Conservation (phyloP, 257 asterid genomes). For the Pogostemon cablin region DNA sequence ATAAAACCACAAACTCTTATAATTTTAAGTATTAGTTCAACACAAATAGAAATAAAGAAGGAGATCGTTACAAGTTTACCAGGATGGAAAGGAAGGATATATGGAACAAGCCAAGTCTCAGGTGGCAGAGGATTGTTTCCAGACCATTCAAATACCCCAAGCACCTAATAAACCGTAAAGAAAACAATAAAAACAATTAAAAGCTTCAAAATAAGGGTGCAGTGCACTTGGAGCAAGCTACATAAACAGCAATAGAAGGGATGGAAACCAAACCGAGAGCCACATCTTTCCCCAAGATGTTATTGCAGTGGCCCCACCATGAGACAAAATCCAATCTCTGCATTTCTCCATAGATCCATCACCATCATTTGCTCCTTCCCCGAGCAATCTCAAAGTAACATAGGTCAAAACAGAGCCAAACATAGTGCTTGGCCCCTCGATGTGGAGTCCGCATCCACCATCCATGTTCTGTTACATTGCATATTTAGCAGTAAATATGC, state of each 20-base stretch:
- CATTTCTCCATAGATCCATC: slow-evolving; percentile 97
- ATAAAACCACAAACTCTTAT: no score
- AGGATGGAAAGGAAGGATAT: slow-evolving; percentile 88
- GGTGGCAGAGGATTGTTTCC: slow-evolving; percentile 99
- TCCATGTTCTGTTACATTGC: slow-evolving; percentile 68
- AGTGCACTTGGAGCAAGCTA: slow-evolving; percentile 1
- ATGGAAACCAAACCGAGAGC: slow-evolving; percentile 70
- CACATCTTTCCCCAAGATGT: slow-evolving; percentile 99
- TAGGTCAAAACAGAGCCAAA: slow-evolving; percentile 92
- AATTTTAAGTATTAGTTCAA: slow-evolving; percentile 14
- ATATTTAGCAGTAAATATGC: slow-evolving; percentile 20
- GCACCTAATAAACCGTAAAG: slow-evolving; percentile 53
- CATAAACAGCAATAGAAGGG: slow-evolving; percentile 12
- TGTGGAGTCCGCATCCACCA: slow-evolving; percentile 99
- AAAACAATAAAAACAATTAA: background rate
- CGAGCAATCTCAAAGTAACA: slow-evolving; percentile 92
- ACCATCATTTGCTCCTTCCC: slow-evolving; percentile 92
- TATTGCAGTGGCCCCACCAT: slow-evolving; percentile 91
- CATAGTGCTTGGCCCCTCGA: slow-evolving; percentile 99
- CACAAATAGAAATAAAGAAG: slow-evolving; percentile 29
- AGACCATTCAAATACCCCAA: slow-evolving; percentile 96
- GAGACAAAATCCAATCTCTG: slow-evolving; percentile 84
- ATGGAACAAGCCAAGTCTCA: slow-evolving; percentile 95
- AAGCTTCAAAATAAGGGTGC: no score
- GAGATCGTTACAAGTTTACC: slow-evolving; percentile 47